A percentile compares a stretch with the other conserved stretches of the same genome.
phyloP scores from a whole-genome alignment of 73 alveolate genomes.

The Paramecium pentaurelia region DNA sequence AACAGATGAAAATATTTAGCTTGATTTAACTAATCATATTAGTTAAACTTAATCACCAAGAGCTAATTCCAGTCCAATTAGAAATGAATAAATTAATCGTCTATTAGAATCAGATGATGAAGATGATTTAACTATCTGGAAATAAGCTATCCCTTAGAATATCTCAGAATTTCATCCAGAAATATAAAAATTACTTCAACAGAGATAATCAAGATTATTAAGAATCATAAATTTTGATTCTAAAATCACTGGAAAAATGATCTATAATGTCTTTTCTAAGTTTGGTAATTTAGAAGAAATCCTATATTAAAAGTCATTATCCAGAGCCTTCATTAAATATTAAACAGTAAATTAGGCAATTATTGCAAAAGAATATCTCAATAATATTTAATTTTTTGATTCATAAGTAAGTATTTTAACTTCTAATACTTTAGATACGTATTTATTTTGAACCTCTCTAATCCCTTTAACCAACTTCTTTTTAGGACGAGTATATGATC shows the following conservation, averaged over 20 bases:
- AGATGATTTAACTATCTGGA: neutral
- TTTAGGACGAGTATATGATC: conserved; percentile 16
- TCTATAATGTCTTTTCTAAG: conserved; percentile 4
- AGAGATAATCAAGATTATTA: neutral
- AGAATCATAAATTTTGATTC: neutral
- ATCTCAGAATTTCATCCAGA: conserved; percentile 20
- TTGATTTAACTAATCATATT: neutral
- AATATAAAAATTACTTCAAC: neutral
- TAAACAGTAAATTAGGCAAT: neutral
- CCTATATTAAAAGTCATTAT: neutral
- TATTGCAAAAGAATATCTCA: conserved; percentile 36
- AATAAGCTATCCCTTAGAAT: neutral
- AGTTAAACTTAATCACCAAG: neutral
- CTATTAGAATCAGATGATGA: neutral
- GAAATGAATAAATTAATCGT: neutral
- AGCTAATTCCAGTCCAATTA: neutral
- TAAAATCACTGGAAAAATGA: neutral
- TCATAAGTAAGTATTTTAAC: neutral
- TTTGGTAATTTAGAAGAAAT: conserved; percentile 19
- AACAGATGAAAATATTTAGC: neutral
- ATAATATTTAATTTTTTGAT: conserved; percentile 19
- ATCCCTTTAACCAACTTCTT: neutral
- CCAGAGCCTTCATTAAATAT: neutral
- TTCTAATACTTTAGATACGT: neutral
- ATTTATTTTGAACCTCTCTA: neutral